These are phyloP conservation scores for Colletotrichum magnum DNA, from an alignment of 2,329 filamentous ascomycete genomes.

Conservation along the genomic window DNA sequence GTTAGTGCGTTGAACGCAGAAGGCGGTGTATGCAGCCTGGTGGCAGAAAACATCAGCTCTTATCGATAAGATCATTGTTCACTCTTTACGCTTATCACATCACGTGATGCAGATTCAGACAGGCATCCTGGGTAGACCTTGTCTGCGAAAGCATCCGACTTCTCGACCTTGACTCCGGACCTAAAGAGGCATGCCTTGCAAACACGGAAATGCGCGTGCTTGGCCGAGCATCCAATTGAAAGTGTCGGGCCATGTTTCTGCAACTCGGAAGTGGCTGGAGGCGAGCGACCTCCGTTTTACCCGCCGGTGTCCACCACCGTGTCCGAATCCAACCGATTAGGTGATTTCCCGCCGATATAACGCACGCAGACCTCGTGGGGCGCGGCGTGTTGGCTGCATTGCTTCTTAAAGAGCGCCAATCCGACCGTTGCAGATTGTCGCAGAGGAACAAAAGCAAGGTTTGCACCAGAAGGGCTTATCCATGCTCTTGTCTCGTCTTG, in stretches of 20 bases:
- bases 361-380: conserved; percentile 26
- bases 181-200: conserved; percentile 25
- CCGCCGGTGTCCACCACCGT: conserved; percentile 31
- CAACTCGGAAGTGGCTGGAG: background rate
- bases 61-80: background rate
- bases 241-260: background rate
- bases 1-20: background rate
- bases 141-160: background rate
- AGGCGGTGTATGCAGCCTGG: conserved; percentile 14
- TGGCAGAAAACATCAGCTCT: background rate
- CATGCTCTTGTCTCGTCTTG: conserved; percentile 1
- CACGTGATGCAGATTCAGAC: background rate
- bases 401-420: conserved; percentile 15
- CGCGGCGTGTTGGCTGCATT: background rate
- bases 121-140: conserved; percentile 14
- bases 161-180: conserved; percentile 16
- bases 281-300: conserved; percentile 6
- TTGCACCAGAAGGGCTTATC: background rate
- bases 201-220: conserved; percentile 1
- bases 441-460: conserved; percentile 7
- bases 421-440: background rate
- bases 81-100: background rate
- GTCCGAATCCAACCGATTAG: conserved; percentile 35
- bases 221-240: conserved; percentile 11
- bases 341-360: conserved; percentile 39